These are phyloP conservation scores for Grigorovia jiainica DNA, from an alignment of 805 yeast species.

Conservation along the genomic window DNA sequence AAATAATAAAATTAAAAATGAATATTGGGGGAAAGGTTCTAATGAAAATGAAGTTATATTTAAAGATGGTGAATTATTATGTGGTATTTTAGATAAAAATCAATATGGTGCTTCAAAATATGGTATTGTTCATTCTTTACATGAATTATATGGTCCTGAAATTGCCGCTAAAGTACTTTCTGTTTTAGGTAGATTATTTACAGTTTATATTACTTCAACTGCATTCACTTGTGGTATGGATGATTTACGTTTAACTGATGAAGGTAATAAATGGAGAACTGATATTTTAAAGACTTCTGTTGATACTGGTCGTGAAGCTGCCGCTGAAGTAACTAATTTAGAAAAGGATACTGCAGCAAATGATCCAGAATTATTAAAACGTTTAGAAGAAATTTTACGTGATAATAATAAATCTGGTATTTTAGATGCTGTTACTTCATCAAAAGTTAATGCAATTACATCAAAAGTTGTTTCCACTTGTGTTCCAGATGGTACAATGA, in stretches of 20 bases:
- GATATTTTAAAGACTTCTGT: conserved; percentile 70
- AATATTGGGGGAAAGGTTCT: conserved; percentile 87
- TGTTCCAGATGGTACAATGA: conserved; percentile 95
- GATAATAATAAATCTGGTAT: conserved; percentile 89
- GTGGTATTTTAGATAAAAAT: conserved; percentile 94
- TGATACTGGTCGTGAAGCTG: conserved; percentile 85
- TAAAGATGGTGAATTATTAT: conserved; percentile 74
- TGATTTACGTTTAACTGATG: conserved; percentile 82
- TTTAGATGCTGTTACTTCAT: conserved; percentile 90
- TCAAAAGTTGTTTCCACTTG: conserved; percentile 90
- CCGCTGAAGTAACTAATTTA: conserved; percentile 87
- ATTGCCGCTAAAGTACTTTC: conserved; percentile 84
- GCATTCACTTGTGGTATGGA: conserved; percentile 99
- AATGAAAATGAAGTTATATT: conserved; percentile 79
- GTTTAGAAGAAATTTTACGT: conserved; percentile 89
- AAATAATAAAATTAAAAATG: conserved; percentile 83
- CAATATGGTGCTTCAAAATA: conserved; percentile 97
- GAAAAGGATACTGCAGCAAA: conserved; percentile 38
- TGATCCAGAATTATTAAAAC: conserved; percentile 71
- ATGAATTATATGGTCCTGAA: conserved; percentile 88
- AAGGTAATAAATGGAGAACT: conserved; percentile 83
- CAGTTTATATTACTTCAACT: conserved; percentile 82
- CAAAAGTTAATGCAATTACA: conserved; percentile 84
- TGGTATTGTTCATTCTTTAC: conserved; percentile 93
- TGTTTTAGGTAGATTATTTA: conserved; percentile 90